Evolutionary conservation across 805 yeast genomes (phyloP).

Genomic region (Starmerella powellii): DNA sequence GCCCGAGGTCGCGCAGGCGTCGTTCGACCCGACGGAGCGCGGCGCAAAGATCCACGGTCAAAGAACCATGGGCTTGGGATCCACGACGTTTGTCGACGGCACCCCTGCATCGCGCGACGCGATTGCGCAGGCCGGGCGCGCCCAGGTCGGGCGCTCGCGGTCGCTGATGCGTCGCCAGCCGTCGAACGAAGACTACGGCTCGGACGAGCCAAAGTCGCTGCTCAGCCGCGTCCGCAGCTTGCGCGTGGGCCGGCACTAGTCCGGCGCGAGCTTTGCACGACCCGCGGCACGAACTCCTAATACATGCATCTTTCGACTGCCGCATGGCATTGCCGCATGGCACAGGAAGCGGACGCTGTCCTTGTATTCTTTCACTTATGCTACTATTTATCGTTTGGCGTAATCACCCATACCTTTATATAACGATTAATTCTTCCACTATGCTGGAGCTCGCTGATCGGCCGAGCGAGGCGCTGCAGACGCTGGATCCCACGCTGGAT

Average conservation of each 20-base stretch:
- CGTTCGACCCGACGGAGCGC: slow-evolving; percentile 56
- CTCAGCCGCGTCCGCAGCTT: slow-evolving; percentile 80
- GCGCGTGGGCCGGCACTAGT: slow-evolving; percentile 39
- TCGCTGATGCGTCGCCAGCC: slow-evolving; percentile 36
- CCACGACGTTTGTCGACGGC: slow-evolving; percentile 87
- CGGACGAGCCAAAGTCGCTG: slow-evolving; percentile 31
- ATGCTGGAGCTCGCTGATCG: no score
- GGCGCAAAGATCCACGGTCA: slow-evolving; percentile 74
- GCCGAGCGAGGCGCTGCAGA: no score
- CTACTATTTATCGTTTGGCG: no score
- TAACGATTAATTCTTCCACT: no score
- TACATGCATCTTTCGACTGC: no score
- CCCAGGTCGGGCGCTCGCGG: slow-evolving; percentile 62
- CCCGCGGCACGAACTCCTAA: no score
- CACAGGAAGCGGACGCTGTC: no score
- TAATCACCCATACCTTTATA: no score
- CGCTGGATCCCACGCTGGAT: no score
- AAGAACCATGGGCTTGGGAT: slow-evolving; percentile 77
- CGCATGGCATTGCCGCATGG: no score
- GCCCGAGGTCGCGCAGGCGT: slow-evolving; percentile 23
- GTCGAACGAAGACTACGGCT: slow-evolving; percentile 1
- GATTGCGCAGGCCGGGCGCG: slow-evolving; percentile 26
- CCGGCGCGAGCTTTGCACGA: no score
- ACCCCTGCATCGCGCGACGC: slow-evolving; percentile 68
- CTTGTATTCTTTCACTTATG: no score